Evolutionary conservation across 1,284 basidiomycete species (phyloP).

Genomic region (Ceratobasidium sp.): DNA sequence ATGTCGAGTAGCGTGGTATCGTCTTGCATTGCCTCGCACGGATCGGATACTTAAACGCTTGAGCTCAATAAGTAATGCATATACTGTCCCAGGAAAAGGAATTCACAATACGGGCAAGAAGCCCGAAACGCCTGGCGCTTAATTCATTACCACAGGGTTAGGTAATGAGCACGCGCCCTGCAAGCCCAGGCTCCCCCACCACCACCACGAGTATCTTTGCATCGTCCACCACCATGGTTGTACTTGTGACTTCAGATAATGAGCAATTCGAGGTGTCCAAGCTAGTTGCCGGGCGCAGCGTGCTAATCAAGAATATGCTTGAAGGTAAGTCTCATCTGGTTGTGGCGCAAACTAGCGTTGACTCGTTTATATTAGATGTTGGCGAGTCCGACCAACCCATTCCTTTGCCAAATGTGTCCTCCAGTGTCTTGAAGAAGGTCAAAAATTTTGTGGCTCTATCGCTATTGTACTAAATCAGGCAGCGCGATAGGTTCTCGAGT

Average conservation of each 20-base stretch:
- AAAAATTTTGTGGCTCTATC: background rate
- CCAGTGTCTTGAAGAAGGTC: slow-evolving; percentile 96
- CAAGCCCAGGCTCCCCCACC: slow-evolving; percentile 18
- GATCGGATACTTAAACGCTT: too few species aligned
- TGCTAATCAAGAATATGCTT: slow-evolving; percentile 99
- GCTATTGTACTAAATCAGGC: slow-evolving; percentile 4
- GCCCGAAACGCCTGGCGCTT: too few species aligned
- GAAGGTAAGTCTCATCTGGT: slow-evolving; percentile 76
- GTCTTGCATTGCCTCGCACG: too few species aligned
- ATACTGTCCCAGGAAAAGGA: too few species aligned
- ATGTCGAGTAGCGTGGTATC: background rate
- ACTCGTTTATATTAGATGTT: slow-evolving; percentile 73
- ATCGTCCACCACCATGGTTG: slow-evolving; percentile 69
- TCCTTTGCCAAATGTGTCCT: slow-evolving; percentile 96
- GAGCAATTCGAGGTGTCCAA: slow-evolving; percentile 95
- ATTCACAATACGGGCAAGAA: too few species aligned
- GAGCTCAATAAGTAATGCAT: too few species aligned
- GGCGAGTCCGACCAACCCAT: slow-evolving; percentile 92
- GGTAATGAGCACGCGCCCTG: background rate
- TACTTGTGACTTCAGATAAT: slow-evolving; percentile 92
- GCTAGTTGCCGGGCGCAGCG: slow-evolving; percentile 94
- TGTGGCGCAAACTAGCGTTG: slow-evolving; percentile 45
- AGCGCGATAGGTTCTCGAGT: slow-evolving; percentile 89
- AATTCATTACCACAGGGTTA: background rate
- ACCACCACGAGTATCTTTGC: slow-evolving; percentile 33